Evolutionary conservation across 75 land plant genomes (phyloP), one percentile per base, ranked within the genome.

Genomic region (Ceratopteris richardii): DNA sequence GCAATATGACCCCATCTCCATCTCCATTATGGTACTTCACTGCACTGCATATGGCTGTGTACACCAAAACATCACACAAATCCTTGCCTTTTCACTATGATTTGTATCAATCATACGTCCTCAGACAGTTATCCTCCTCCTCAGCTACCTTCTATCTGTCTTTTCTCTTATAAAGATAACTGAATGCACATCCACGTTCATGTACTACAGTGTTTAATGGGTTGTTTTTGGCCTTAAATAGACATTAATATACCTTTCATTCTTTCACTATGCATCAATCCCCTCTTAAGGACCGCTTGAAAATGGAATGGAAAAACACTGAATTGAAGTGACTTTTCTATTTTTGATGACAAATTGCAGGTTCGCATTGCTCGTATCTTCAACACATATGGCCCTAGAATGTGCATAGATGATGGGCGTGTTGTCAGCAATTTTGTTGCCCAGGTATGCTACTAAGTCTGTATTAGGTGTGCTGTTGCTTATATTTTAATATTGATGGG

Each of bases 341-440:
- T n/a, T n/a, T n/a, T n/a, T n/a, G n/a, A n/a, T n/a, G n/a, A n/a
- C n/a, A n/a, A n/a, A n/a, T n/a, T n/a, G n/a, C 63, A 69, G 71
- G 60, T 69, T 29, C 68, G 71, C 16, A 69, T 69, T 63, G 71
- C 71, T 51, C 71, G 71, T 0, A 69, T 69, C 23, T 69, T 69
- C 71, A 69, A 69, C 47, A 69, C 71, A 0, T 69, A 69, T 63
- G 71, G 71, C 16, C 71, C 71, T 1, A 21, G 71, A 54, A 62
- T 62, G 68, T 58, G 50, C 43, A 69, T 69, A 39, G 71, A 69
- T 28, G 71, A 69, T 53, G 71, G 71, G 30, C 69, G 71, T 4
- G 71, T 69, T 18, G 71, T 69, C 37, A 69, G 71, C 71, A 69
- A 69, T 43, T 69, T 69, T 28, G 60, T 69, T 42, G 71, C 71